Evolutionary conservation across 192 early-diverging fungal genomes (phyloP), one percentile per base, ranked within the genome.

Genomic region (Mortierella antarctica): DNA sequence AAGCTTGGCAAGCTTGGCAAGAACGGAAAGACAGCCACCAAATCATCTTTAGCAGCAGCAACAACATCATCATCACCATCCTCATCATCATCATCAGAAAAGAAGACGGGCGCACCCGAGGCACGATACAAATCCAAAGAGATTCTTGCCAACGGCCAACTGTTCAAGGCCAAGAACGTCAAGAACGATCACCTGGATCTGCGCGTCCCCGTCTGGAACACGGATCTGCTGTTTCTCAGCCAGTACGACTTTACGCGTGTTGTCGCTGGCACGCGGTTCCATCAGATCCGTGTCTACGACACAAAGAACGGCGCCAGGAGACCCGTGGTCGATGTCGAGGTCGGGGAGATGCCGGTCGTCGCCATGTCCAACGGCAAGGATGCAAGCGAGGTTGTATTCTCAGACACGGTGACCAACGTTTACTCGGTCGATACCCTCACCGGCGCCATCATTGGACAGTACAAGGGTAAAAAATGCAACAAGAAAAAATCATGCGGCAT

Each of bases 241-340:
- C 86, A 87, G 58, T 75, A 76, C n/a, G 87, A 90, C 41, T 70
- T 69, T 4, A 85, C 86, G 7, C 63, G 83, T 20, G 57, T 98
- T 40, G 91, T 89, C 20, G 87, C 91, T 20, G 89, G 88, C 10
- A 95, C 96, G 0, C 89, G 91, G 54, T 77, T 92, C 75, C 83
- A 88, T 63, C 92, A 93, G 84, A 92, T 96, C 67, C 88, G 96
- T 54, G 76, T 96, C n/a, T 98, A 98, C 80, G 93, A 98, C 72
- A 88, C 86, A 4, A 90, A 86, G 73, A 67, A 42, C 17, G 82
- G 82, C 9, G 87, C 87, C 10, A 83, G 89, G 63, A 86, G 94
- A 70, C 96, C 96, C 0, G 84, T 91, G 8, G 77, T 92, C 6
- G 84, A 90, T 79, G 87, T 89, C 59, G 86, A 87, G 48, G 82